Evolutionary conservation across 1,139 yeast species (phyloP), one percentile per base, ranked within the genome.

Genomic region (Diutina mesorugosa): DNA sequence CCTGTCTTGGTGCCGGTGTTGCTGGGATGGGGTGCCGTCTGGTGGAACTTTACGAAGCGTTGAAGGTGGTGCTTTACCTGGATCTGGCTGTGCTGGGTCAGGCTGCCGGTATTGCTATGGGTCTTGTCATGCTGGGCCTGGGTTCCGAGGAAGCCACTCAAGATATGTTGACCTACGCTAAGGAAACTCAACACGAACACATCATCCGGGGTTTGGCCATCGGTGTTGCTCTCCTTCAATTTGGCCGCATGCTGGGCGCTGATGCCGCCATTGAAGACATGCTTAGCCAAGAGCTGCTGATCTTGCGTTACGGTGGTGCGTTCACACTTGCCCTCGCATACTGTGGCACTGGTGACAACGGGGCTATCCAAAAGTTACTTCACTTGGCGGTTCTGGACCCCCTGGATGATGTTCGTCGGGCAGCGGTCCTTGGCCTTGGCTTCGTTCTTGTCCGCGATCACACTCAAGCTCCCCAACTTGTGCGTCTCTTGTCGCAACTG

Each of bases 381-480:
- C 99, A 93, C 69, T 81, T 84, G 67, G 99, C 99, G 1, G 99
- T 95, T 18, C 89, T 97, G 12, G 99, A 93, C 69, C 95, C 98
- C 4, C 86, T 89, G 59, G 97, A 93, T 70, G 97, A 89, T 67
- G 99, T 93, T 55, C 85, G 99, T 74, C 85, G 99, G 71, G 97
- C 96, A 2, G 88, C 99, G 2, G 98, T 93, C 16, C 84, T 87
- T 71, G 85, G 91, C n/a, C 79, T 93, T 58, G 99, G 99, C 46
- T 93, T 95, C 72, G 85, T 93, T 57, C 78, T 93, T 63, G 79
- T 93, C 61, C 87, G 97, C 66, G 95, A 91, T 70, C 89, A 90
- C 69, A 85, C 93, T 41, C 90, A 97, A 0, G 93, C 95, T 45
- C 99, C 99, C 59, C 87, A 95, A 65, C 87, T 95, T 73, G 97